phyloP scores from a whole-genome alignment of 75 land plant genomes.

The Pseudotsuga menziesii region DNA sequence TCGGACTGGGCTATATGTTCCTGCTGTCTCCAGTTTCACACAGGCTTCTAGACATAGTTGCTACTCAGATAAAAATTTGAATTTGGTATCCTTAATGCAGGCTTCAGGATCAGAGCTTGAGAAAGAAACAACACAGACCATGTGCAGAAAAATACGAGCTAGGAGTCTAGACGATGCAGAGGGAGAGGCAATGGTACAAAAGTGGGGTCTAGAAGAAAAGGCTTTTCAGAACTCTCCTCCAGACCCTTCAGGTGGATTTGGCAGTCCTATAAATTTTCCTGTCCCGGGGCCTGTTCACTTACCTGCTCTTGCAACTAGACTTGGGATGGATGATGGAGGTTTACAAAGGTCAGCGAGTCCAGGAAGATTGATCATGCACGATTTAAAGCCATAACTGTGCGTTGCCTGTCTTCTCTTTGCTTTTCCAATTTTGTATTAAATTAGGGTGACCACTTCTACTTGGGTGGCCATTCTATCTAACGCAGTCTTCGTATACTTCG shows the following conservation, averaged over 20 bases:
- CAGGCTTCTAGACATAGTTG: not conserved
- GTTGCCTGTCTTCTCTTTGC: no score
- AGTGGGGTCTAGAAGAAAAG: slow-evolving; percentile 24
- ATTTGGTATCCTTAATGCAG: slow-evolving; percentile 15
- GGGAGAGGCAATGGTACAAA: slow-evolving; percentile 16
- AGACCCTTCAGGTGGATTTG: slow-evolving; percentile 8
- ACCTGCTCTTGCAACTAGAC: slow-evolving; percentile 17
- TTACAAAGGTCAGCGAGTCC: slow-evolving; percentile 18
- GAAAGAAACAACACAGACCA: slow-evolving; percentile 13
- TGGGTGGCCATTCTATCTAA: no score
- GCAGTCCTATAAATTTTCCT: slow-evolving; percentile 3
- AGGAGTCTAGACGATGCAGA: slow-evolving; percentile 20
- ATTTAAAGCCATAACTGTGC: slow-evolving; percentile 11
- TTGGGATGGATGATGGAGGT: slow-evolving; percentile 20
- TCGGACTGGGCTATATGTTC: not conserved
- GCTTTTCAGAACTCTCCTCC: slow-evolving; percentile 14
- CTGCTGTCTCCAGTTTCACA: not conserved
- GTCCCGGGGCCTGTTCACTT: not conserved
- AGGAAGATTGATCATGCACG: slow-evolving; percentile 15
- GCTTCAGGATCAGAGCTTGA: slow-evolving; percentile 25
- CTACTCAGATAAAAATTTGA: slow-evolving; percentile 8
- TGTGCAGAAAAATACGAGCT: slow-evolving; percentile 21
- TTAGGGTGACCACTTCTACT: no score
- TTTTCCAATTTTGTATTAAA: no score
- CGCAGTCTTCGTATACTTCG: no score